Evolutionary conservation across 805 yeast genomes (phyloP), one percentile per base, ranked within the genome.

Genomic region (Kodamaea laetipori): DNA sequence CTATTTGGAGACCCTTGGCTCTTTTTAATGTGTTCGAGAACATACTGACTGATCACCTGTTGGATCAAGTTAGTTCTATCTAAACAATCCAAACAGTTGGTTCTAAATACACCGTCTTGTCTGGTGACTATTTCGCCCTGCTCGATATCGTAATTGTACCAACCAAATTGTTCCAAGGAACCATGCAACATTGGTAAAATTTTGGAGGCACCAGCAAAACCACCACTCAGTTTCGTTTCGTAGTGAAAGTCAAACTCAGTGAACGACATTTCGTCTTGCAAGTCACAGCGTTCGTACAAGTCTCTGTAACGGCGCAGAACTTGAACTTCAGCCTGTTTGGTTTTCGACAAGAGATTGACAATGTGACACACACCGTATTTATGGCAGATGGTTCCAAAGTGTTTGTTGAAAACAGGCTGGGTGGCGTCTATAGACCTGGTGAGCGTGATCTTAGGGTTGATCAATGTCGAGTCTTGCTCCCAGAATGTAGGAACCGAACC

Each of bases 401-500:
- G 99, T 41, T 79, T 77, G 49, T 85, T 83, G 57, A 92, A 92
- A 1, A 90, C 80, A 0, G 96, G 95, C 57, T 88, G 95, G 0
- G 98, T 83, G 1, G 98, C 98, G 52, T 90, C 98, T 33, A 78
- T 66, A 1, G 97, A 86, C 55, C 99, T 75, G 0, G 97, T 90
- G 9, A 94, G 76, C 32, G 84, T 84, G 39, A 92, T 90, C 58
- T 90, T 94, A 16, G 97, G 96, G 49, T 87, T 83, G n/a, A 94
- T 78, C 48, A 92, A 67, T 3, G 95, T 86, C 1, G 95, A 81
- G 56, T 90, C 97, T 64, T 94, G 99, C 61, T 94, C 99, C 99
- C 99, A 94, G 57, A 94, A 94, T 1, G 92, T 76, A 0, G 99
- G 99, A 3, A 94, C 90, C 13, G 95, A 85, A 8, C 99, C 99